These are phyloP conservation scores for Debaryomycetaceae sp. DNA, from an alignment of 1,139 yeast species.

Conservation along the genomic window DNA sequence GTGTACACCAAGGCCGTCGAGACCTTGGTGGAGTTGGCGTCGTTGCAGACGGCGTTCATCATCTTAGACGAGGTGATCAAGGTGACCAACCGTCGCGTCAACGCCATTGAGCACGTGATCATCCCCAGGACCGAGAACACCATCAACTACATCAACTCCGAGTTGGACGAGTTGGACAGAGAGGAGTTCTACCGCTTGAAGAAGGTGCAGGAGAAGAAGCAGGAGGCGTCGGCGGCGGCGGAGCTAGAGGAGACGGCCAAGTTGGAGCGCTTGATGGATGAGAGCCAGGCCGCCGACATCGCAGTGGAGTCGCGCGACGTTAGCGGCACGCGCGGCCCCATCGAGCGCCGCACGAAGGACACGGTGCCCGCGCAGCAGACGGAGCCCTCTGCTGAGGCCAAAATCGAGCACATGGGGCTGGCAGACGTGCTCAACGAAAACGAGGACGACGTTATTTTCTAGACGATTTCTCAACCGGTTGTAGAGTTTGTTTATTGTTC, in stretches of 20 bases:
- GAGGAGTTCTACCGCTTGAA: constrained; percentile 96
- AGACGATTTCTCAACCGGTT: constrained; percentile 8
- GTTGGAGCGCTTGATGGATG: no score
- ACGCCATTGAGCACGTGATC: constrained; percentile 97
- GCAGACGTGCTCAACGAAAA: constrained; percentile 33
- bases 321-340: no score
- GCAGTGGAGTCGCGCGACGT: no score
- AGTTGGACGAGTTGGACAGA: constrained; percentile 94
- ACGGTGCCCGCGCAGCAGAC: no score
- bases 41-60: constrained; percentile 91
- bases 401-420: constrained; percentile 19
- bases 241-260: constrained; percentile 45
- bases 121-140: constrained; percentile 98
- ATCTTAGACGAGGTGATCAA: constrained; percentile 96
- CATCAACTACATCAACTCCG: constrained; percentile 86
- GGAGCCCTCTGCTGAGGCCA: constrained; percentile 16
- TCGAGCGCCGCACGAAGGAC: no score
- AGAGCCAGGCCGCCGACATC: no score
- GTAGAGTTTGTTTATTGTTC: constrained; percentile 8
- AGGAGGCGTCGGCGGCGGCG: constrained; percentile 64
- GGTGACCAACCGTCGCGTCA: constrained; percentile 96
- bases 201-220: constrained; percentile 96
- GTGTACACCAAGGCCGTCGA: constrained; percentile 95
- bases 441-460: constrained; percentile 43
- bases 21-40: constrained; percentile 91